These are phyloP conservation scores for Sordaria brevicollis DNA, from an alignment of 495 filamentous ascomycete species.

Conservation along the genomic window DNA sequence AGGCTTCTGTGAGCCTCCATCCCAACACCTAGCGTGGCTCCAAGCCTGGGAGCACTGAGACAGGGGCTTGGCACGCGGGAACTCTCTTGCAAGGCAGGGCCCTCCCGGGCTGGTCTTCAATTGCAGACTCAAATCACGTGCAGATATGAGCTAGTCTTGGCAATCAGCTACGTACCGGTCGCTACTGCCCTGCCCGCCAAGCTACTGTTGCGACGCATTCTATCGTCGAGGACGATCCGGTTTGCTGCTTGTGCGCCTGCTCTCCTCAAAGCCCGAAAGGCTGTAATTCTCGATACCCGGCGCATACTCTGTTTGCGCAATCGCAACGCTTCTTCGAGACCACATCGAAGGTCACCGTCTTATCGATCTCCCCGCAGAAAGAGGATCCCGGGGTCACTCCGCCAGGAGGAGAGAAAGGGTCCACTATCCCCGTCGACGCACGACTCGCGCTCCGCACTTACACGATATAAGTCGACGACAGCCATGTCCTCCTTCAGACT, in stretches of 20 bases:
- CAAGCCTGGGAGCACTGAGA: background rate
- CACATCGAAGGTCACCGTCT: background rate
- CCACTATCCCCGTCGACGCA: background rate
- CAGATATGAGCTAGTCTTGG: background rate
- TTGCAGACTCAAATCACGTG: background rate
- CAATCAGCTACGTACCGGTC: background rate
- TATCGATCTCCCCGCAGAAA: background rate
- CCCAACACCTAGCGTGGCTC: background rate
- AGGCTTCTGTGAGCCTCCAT: background rate
- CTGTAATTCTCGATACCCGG: background rate
- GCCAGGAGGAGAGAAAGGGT: background rate
- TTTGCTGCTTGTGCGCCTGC: background rate
- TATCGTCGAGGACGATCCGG: background rate
- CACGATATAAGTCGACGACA: constrained; percentile 8
- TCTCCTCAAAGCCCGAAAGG: background rate
- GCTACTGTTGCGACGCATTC: background rate
- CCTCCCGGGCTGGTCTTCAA: background rate
- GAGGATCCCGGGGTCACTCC: background rate
- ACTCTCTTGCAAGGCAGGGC: background rate
- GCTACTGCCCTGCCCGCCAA: background rate
- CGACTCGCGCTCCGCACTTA: constrained; percentile 3
- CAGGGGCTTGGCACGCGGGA: background rate
- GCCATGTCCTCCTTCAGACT: constrained; percentile 38
- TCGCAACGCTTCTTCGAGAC: background rate
- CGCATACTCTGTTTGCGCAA: background rate